These are phyloP conservation scores for Cicer chorassanicum DNA, from an alignment of 306 rosid species.

Conservation along the genomic window DNA sequence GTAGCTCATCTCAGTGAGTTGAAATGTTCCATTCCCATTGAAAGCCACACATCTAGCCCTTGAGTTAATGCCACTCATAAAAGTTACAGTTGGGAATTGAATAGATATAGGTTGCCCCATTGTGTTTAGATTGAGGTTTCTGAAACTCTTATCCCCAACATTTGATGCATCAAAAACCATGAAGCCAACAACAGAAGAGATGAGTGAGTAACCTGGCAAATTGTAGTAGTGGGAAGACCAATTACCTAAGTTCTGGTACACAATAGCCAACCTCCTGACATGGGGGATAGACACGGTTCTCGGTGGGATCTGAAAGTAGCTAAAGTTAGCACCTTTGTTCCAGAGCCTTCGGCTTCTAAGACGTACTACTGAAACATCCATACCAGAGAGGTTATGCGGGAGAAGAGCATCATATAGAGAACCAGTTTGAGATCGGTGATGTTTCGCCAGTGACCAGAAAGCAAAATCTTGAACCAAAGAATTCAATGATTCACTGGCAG, in stretches of 20 bases:
- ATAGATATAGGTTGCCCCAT: constrained; percentile 65
- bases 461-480: constrained; percentile 65
- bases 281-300: constrained; percentile 72
- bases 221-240: constrained; percentile 68
- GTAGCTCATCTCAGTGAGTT: constrained; percentile 56
- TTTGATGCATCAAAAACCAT: constrained; percentile 81
- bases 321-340: constrained; percentile 75
- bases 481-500: constrained; percentile 57
- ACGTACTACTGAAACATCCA: constrained; percentile 67
- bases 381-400: constrained; percentile 72
- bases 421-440: constrained; percentile 65
- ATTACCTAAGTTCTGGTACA: constrained; percentile 74
- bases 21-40: constrained; percentile 58
- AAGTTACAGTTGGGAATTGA: constrained; percentile 51
- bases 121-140: constrained; percentile 60
- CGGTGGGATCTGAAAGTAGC: constrained; percentile 72
- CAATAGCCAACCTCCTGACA: constrained; percentile 74
- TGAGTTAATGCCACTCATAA: constrained; percentile 44
- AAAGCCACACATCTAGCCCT: constrained; percentile 61
- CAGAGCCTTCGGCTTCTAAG: constrained; percentile 76
- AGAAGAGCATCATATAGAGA: constrained; percentile 62
- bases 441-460: constrained; percentile 54
- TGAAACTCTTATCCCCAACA: constrained; percentile 47
- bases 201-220: constrained; percentile 66
- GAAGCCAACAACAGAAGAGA: constrained; percentile 77